phyloP scores from a whole-genome alignment of 495 filamentous ascomycete species.

The Coniosporium apollinis region DNA sequence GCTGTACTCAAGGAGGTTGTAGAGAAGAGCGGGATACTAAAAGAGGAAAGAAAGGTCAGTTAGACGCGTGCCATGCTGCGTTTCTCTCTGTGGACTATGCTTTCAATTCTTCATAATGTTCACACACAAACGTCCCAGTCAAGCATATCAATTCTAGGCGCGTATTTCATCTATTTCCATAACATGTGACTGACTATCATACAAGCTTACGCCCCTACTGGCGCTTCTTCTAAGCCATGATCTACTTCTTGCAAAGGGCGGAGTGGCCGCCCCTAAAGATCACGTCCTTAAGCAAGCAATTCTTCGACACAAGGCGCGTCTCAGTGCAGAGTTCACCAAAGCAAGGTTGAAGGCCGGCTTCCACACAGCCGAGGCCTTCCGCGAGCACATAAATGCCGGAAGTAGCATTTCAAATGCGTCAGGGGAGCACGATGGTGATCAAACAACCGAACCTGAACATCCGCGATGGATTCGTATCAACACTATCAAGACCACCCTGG shows the following conservation, averaged over 20 bases:
- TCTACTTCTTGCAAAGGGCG: constrained; percentile 58
- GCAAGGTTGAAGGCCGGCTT: constrained; percentile 56
- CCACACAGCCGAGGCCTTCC: constrained; percentile 44
- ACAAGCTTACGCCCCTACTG: constrained; percentile 62
- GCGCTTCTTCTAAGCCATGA: constrained; percentile 78
- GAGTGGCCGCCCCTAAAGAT: constrained; percentile 56
- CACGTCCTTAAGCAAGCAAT: constrained; percentile 64
- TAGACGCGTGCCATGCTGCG: neutral
- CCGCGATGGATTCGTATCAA: constrained; percentile 89
- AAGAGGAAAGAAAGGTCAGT: constrained; percentile 63
- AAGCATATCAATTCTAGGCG: too few species aligned
- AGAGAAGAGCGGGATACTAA: constrained; percentile 37
- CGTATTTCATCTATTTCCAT: too few species aligned
- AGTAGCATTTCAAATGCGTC: neutral
- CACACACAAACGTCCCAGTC: too few species aligned
- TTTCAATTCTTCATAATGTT: neutral
- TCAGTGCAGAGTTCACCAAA: constrained; percentile 67
- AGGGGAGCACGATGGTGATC: neutral
- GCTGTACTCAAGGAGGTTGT: constrained; percentile 69
- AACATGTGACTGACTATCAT: constrained; percentile 29
- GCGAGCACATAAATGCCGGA: constrained; percentile 33
- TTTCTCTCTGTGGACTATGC: neutral
- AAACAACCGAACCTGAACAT: constrained; percentile 19
- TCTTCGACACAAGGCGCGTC: constrained; percentile 61
- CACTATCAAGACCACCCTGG: constrained; percentile 49